Evolutionary conservation across 495 filamentous ascomycete species (phyloP), one percentile per base, ranked within the genome.

Genomic region (Letharia lupina): DNA sequence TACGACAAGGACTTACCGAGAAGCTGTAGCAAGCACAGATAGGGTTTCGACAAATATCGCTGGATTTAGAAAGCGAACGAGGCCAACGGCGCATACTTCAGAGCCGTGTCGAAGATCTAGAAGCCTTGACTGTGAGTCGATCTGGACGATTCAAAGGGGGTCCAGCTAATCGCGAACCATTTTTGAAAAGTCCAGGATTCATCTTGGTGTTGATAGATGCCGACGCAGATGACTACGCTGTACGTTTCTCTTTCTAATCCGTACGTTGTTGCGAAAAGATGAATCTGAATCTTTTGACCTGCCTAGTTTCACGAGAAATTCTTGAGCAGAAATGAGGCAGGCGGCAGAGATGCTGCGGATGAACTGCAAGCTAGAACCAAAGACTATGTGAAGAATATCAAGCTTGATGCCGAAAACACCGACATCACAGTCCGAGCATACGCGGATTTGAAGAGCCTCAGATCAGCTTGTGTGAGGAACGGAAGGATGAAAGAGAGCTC

Each of bases 341-440:
- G 77, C 3, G 78, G 77, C 4, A 68, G 71, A 61, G 63, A 62
- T 39, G 75, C 77, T 3, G 77, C 77, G 0, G 71, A 78, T 23
- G 75, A 77, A 45, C 67, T 81, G 7, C 70, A 71, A 16, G 60
- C 62, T 20, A 70, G 72, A 39, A 63, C 74, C 31, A 73, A 73
- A 58, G 67, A 76, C 52, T 74, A 80, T 64, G 57, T 78, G 20
- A 62, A 68, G 39, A 62, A 64, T 12, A 60, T 75, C 2, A 68
- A 68, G n/a, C 67, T 73, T 35, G 65, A 72, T 60, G 60, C 71
- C 40, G 69, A 74, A 10, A 67, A 70, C 7, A 62, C 77, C 3
- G 74, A 76, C 35, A 60, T 80, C 35, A 47, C 76, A 28, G 74
- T 76, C 41, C 74, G 76, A 52, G 74, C 75, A 12, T 81, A 74